These are phyloP conservation scores for Neofusicoccum umdonicola DNA, from an alignment of 2,329 filamentous ascomycete genomes.

Conservation along the genomic window DNA sequence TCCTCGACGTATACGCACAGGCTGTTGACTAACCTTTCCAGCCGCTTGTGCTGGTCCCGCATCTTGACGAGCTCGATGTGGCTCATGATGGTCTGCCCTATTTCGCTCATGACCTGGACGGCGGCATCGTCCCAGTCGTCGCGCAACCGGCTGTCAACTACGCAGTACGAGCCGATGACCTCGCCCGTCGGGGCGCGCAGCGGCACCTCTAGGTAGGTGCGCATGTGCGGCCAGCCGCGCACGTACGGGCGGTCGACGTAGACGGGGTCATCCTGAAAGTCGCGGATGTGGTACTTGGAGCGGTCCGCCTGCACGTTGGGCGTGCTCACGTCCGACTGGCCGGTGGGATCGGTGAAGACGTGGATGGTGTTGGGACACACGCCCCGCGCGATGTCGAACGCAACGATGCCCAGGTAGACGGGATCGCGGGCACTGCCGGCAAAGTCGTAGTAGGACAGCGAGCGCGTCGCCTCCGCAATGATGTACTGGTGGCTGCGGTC, in stretches of 20 bases:
- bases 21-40: constrained; percentile 27
- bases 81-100: constrained; percentile 23
- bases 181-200: constrained; percentile 31
- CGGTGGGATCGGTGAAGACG: background rate
- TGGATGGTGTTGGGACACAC: background rate
- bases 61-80: background rate
- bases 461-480: constrained; percentile 49
- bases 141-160: constrained; percentile 27
- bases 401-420: background rate
- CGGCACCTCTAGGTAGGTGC: constrained; percentile 34
- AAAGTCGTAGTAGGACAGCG: constrained; percentile 37
- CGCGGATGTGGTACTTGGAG: constrained; percentile 30
- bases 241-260: constrained; percentile 33
- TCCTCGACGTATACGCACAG: constrained; percentile 26
- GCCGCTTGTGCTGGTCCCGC: background rate
- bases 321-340: constrained; percentile 15
- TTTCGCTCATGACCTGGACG: background rate
- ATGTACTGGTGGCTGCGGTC: constrained; percentile 50
- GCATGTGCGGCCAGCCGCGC: constrained; percentile 25
- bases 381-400: background rate
- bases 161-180: constrained; percentile 33
- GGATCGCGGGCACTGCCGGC: background rate
- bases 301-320: constrained; percentile 24
- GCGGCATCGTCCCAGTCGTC: constrained; percentile 30
- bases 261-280: constrained; percentile 31